These are phyloP conservation scores for Cichorium intybus DNA, from an alignment of 140 eudicot genomes.

Conservation along the genomic window DNA sequence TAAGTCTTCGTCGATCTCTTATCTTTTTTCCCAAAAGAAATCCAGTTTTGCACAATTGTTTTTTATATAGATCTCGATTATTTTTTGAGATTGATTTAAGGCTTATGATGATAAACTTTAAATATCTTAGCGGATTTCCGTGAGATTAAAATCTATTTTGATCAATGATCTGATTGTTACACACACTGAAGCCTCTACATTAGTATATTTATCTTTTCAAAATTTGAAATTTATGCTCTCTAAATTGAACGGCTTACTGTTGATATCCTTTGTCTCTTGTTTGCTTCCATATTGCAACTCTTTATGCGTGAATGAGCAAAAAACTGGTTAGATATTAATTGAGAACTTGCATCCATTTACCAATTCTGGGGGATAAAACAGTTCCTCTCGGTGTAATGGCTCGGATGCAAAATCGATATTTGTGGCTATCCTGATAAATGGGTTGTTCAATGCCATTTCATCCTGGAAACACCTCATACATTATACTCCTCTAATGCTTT, in stretches of 20 bases:
- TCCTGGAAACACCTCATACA: slow-evolving; percentile 20
- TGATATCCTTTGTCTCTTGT: too few species aligned
- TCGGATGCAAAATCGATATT: neutral
- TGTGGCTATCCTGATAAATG: slow-evolving; percentile 9
- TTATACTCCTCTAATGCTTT: neutral
- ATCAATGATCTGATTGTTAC: slow-evolving; percentile 2
- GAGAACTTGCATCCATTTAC: neutral
- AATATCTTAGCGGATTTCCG: slow-evolving; percentile 9
- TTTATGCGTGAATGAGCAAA: neutral
- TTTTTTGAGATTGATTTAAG: neutral
- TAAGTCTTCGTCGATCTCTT: neutral
- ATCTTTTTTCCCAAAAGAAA: neutral
- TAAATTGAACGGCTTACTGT: too few species aligned
- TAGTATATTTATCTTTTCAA: neutral
- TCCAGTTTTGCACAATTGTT: neutral
- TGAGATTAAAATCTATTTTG: neutral
- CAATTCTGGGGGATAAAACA: slow-evolving; percentile 8
- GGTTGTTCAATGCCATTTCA: slow-evolving; percentile 5
- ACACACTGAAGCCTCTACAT: neutral
- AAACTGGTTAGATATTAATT: neutral
- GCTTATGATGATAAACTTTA: neutral
- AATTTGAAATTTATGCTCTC: neutral
- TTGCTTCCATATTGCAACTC: neutral
- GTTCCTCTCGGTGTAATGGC: slow-evolving; percentile 5
- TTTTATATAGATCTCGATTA: neutral